Evolutionary conservation across 108 stramenopile species (phyloP), one percentile per base, ranked within the genome.

Genomic region (Fistulifera pelliculosa): DNA sequence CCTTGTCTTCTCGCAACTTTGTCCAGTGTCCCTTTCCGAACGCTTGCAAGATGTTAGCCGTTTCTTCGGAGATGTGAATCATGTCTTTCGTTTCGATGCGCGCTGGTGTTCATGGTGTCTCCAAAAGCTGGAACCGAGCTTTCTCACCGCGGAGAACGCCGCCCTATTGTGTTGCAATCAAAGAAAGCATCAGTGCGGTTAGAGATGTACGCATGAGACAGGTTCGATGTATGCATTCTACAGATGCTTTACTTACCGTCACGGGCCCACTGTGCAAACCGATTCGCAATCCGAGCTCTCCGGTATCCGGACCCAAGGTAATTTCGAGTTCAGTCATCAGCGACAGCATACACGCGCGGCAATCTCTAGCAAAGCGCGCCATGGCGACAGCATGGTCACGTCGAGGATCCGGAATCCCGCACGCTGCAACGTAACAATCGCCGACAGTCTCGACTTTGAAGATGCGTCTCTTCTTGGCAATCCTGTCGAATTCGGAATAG

Each of bases 11-110:
- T 7, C 65, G 58, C 14, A 47, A 38, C 11, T 38, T 45, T 22
- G 73, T 47, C 71, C 65, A 71, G 26, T 73, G 47, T 41, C 23
- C 55, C 47, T 60, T 68, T 0, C 69, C 69, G 17, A 47, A 56
- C 11, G 27, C 25, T 41, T 28, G n/a, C 2, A 77, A 49, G 35
- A 77, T 49, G 11, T 70, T 58, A 21, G 70, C 70, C 22, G 72
- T 73, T 42, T 67, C 71, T 27, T 60, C 39, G 42, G 58, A 61
- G 3, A 77, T 25, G 22, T 73, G 76, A 21, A 77, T 66, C 23
- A 10, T 57, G 22, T 60, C 38, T 16, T 49, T 43, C 39, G 47
- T 26, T 0, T 71, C 76, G 6, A 66, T 68, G 51, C 12, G 69
- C 63, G 7, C 60, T 48, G 10, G 58, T n/a, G 47, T 60, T 60